Base-by-base conservation (phyloP, 2,329 filamentous ascomycete genomes). In the Hymenoscyphus scutula region DNA sequence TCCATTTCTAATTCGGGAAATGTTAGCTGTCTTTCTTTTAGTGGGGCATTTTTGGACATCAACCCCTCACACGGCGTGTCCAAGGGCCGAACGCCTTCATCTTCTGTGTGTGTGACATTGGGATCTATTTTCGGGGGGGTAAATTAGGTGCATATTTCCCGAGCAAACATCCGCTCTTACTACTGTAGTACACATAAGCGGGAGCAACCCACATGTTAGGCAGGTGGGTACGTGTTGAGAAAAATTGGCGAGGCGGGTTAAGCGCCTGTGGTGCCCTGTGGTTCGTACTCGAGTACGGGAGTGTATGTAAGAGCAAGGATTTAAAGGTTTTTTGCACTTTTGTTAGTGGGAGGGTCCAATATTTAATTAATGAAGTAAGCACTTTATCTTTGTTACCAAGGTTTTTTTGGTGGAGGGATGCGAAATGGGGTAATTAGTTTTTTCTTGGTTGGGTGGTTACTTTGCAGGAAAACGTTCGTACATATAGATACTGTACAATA, bases 91-190 rank as follows among this genome's bases (percentile, higher is more conserved):
- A 23, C 19, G 23, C 45, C 11, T 19, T 23, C n/a, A 51, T 45
- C 17, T 23, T 23, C 45, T 10, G 45, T 25, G 45, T 51, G 45
- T 51, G 45, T 51, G 45, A 51, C 45, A 37, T 37, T 13, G 8
- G 19, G 3, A 51, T 51, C 45, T 51, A 51, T 51, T 51, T 51
- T 51, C 45, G 45, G 45, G 45, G 45, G 45, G 19, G 45, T 51
- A 51, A 51, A 51, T 51, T 51, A 51, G 45, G 8, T 25, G 45
- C 45, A 51, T 51, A 51, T 51, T 51, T 25, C 45, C 45, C 45
- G 45, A 8, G 45, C 34, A 37, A 17, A 37, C 13, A 37, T 13
- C 34, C 34, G n/a, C n/a, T n/a, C n/a, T n/a, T n/a, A n/a, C n/a
- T n/a, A n/a, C n/a, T n/a, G n/a, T n/a, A n/a, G 32, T 13, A 34